Base-by-base conservation (phyloP, 2,329 filamentous ascomycete genomes). In the Blumeria graminis region DNA sequence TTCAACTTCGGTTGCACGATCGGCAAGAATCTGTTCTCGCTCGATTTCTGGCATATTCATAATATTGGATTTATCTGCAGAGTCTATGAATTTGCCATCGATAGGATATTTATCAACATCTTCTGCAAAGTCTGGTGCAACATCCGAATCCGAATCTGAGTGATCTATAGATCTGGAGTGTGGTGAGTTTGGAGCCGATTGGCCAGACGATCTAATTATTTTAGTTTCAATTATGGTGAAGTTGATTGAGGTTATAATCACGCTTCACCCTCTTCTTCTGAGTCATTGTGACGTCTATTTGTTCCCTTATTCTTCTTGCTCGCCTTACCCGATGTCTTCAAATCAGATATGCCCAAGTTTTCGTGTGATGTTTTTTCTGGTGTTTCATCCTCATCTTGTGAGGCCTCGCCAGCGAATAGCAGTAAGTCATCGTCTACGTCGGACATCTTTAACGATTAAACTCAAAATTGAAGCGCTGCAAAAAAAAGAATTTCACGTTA, bases 371-470 rank as follows among this genome's bases (percentile, higher is more conserved):
- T 70, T 63, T 72, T 72, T 69, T 72, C 71, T 55, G 61, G 60
- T 51, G 57, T 61, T 46, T 64, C 65, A 72, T 77, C 77, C 65
- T 75, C 77, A 58, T 78, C 77, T 60, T 69, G 69, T 56, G 72
- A 76, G 59, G 78, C 83, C 62, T 86, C 87, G 64, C 87, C 92
- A 56, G 89, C 92, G 61, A 96, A 81, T 65, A 86, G 89, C 61
- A 96, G 82, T 62, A 96, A 81, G 72, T 95, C 90, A 64, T 90
- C 88, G 67, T 96, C 90, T 62, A 95, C 77, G 66, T 90, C 86
- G 57, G 86, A 84, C 88, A 94, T 75, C 61, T 34, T 58, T 6
- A 43, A 36, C 6, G 45, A 48, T 8, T 22, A 22, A 22, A 28
- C 22, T 28, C 22, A 28, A 28, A 28, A 28, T 28, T 28, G 22